Conservation (phyloP, 192 early-diverging fungal genomes). For the Podila minutissima region DNA sequence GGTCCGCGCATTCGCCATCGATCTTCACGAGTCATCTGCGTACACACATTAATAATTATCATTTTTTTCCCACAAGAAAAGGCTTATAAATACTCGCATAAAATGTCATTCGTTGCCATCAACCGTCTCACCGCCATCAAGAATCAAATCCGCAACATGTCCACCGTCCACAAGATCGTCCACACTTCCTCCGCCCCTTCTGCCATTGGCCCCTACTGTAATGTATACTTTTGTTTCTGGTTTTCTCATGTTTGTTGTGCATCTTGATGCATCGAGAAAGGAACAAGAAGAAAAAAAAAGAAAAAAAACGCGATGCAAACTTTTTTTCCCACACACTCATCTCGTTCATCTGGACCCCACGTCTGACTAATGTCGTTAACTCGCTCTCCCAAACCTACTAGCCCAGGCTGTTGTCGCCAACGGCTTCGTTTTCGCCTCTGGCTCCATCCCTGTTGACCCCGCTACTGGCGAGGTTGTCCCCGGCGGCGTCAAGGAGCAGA, state of each 20-base stretch:
- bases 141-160: constrained; percentile 25
- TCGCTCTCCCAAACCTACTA: constrained; percentile 8
- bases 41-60: too few relatives aligned
- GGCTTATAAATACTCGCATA: background rate
- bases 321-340: background rate
- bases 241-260: background rate
- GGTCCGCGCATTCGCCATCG: too few relatives aligned
- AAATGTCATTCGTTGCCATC: constrained; percentile 35
- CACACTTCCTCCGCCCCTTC: constrained; percentile 71
- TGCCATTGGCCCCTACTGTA: constrained; percentile 84
- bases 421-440: constrained; percentile 85
- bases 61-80: background rate
- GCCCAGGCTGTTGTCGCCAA: constrained; percentile 84
- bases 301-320: background rate
- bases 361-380: background rate
- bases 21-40: too few relatives aligned
- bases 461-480: constrained; percentile 78
- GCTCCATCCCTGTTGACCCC: constrained; percentile 80
- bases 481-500: constrained; percentile 77
- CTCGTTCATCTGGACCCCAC: background rate
- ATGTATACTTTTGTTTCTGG: background rate
- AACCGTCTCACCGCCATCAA: constrained; percentile 53
- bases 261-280: background rate
- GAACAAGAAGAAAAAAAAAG: too few relatives aligned
- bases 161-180: constrained; percentile 51